Evolutionary conservation across 345 rosid species (phyloP).

Genomic region (Gossypium mustelinum): DNA sequence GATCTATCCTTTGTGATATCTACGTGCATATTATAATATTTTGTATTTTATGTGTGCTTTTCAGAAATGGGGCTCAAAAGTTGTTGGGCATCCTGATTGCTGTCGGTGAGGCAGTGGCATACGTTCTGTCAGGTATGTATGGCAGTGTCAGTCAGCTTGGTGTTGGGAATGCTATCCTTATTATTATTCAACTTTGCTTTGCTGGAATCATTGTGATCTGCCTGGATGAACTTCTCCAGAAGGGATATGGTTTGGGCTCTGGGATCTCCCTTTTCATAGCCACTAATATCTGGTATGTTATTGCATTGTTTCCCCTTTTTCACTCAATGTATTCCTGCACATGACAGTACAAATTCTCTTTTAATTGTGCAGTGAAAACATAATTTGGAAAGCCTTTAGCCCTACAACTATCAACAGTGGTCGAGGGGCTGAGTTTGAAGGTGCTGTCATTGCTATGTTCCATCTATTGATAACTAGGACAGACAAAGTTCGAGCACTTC

Average conservation of each 20-base stretch:
- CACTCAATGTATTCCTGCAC: neutral
- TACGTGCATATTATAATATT: neutral
- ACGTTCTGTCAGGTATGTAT: constrained; percentile 64
- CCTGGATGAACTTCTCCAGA: constrained; percentile 59
- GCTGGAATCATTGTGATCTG: constrained; percentile 64
- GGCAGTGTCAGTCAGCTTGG: constrained; percentile 61
- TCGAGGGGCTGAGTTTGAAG: constrained; percentile 74
- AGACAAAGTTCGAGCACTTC: constrained; percentile 59
- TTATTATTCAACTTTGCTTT: constrained; percentile 37
- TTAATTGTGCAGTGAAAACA: constrained; percentile 50
- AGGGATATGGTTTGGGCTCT: constrained; percentile 62
- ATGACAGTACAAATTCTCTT: neutral
- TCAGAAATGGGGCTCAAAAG: constrained; percentile 62
- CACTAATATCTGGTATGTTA: constrained; percentile 57
- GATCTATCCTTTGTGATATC: neutral
- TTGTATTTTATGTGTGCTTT: constrained; percentile 10
- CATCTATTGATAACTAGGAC: constrained; percentile 57
- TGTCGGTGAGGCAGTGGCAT: constrained; percentile 59
- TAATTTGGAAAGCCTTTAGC: constrained; percentile 72
- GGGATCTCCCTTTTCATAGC: constrained; percentile 68
- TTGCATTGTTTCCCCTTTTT: neutral
- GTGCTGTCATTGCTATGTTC: constrained; percentile 70
- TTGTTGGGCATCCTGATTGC: constrained; percentile 65
- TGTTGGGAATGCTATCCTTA: constrained; percentile 55
- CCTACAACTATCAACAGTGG: constrained; percentile 75